Base-by-base conservation (phyloP, 257 asterid genomes). In the Mitragyna speciosa region DNA sequence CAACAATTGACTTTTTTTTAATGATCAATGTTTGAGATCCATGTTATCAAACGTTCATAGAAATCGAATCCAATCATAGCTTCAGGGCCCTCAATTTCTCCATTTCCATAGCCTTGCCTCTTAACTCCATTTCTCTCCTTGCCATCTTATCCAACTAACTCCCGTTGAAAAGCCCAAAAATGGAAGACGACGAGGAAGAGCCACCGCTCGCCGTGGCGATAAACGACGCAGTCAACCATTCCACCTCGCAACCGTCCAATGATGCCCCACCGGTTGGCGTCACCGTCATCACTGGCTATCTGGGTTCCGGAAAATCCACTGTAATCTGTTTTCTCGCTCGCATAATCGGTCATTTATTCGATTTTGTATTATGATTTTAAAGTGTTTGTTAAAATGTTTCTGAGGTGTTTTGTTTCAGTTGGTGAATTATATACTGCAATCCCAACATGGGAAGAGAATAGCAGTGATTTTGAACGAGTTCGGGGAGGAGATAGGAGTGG, bases 221-320 rank as follows among this genome's bases (percentile, higher is more conserved):
- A 70, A 61, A 75, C 83, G 88, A 76, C 86, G 80, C 65, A 78
- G 83, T 47, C n/a, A 59, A 68, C 36, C 33, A n/a, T 10, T 67
- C 52, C n/a, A 24, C n/a, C 76, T 76, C 80, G 19, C 61, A 76
- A 48, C 83, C 54, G 52, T 69, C 84, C 39, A 66, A 63, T 77
- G 77, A 75, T n/a, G 65, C 87, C 80, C 89, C 85, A 51, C 87
- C 96, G 0, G 98, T 95, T 52, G 99, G 97, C 76, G 91, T 95
- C 82, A 93, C 99, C 78, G 93, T 95, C 81, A 95, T 95, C 90
- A 95, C 98, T 15, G 99, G 98, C 56, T 95, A 95, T 83, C 96
- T 95, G 70, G 97, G 99, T 73, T 93, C 99, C 78, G 99, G 99
- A 26, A 95, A 95, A 88, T 95, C 99, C n/a, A 93, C 99, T 0